These are phyloP conservation scores for Hanseniaspora thailandica DNA, from an alignment of 805 yeast species.

Conservation along the genomic window DNA sequence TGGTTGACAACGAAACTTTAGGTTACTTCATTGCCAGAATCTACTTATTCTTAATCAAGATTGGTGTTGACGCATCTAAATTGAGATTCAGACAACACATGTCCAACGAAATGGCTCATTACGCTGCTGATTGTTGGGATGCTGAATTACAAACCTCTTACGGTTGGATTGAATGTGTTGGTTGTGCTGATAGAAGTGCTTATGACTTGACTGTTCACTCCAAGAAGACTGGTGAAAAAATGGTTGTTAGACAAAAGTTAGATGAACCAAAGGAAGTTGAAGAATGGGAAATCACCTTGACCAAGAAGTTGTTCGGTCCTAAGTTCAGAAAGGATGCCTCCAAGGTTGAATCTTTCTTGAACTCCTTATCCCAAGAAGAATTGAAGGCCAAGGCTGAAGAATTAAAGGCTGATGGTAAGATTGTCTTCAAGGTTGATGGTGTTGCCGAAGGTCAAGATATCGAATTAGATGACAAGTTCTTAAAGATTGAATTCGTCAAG, in stretches of 20 bases:
- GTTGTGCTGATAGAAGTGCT: slow-evolving; percentile 99
- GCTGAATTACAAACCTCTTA: slow-evolving; percentile 91
- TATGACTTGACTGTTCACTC: slow-evolving; percentile 93
- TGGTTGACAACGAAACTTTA: slow-evolving; percentile 92
- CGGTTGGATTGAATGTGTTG: slow-evolving; percentile 99
- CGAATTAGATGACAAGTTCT: slow-evolving; percentile 61
- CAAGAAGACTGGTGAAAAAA: slow-evolving; percentile 86
- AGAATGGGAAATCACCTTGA: slow-evolving; percentile 70
- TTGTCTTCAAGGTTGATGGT: slow-evolving; percentile 57
- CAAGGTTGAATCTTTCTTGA: slow-evolving; percentile 70
- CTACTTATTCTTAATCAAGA: slow-evolving; percentile 65
- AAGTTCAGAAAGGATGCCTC: slow-evolving; percentile 96
- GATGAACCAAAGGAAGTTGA: slow-evolving; percentile 76
- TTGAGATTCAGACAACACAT: slow-evolving; percentile 97
- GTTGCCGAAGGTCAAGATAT: slow-evolving; percentile 39
- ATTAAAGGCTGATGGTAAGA: slow-evolving; percentile 48
- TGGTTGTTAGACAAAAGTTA: slow-evolving; percentile 84
- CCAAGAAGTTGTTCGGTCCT: slow-evolving; percentile 95
- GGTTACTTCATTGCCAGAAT: slow-evolving; percentile 96
- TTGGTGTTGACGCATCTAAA: slow-evolving; percentile 77
- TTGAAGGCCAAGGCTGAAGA: slow-evolving; percentile 65
- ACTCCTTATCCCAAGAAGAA: slow-evolving; percentile 69
- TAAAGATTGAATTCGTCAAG: slow-evolving; percentile 65
- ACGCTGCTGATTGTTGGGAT: slow-evolving; percentile 99
- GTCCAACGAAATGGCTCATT: slow-evolving; percentile 99